phyloP scores from a whole-genome alignment of 2,329 filamentous ascomycete species.

The Talaromyces islandicus region DNA sequence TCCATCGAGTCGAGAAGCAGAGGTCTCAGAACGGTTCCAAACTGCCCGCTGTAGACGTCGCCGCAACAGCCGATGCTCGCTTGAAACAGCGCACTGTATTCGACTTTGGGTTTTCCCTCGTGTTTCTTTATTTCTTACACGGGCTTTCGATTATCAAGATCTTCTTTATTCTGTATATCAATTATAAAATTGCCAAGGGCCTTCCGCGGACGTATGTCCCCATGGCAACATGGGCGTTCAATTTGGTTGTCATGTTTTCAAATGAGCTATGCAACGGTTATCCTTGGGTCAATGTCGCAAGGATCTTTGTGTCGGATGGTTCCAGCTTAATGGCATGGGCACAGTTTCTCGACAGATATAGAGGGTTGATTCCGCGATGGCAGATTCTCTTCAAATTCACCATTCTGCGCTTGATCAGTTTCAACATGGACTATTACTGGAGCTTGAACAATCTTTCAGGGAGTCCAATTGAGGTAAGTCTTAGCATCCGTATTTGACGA shows the following conservation, averaged over 20 bases:
- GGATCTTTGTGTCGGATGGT: slow-evolving; percentile 38
- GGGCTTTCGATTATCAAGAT: slow-evolving; percentile 83
- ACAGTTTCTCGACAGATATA: slow-evolving; percentile 67
- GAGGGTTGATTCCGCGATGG: slow-evolving; percentile 85
- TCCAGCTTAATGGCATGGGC: slow-evolving; percentile 55
- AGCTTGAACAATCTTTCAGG: slow-evolving; percentile 60
- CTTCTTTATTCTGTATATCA: slow-evolving; percentile 69
- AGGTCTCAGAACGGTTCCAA: slow-evolving; percentile 3
- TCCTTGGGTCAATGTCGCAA: slow-evolving; percentile 58
- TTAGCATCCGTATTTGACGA: background rate
- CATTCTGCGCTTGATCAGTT: slow-evolving; percentile 85
- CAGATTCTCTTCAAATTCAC: slow-evolving; percentile 98
- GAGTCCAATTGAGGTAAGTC: slow-evolving; percentile 74
- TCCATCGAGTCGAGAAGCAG: slow-evolving; percentile 26
- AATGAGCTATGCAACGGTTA: slow-evolving; percentile 84
- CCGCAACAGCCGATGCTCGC: slow-evolving; percentile 47
- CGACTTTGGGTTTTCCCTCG: slow-evolving; percentile 71
- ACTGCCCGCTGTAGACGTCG: slow-evolving; percentile 13
- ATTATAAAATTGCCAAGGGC: slow-evolving; percentile 70
- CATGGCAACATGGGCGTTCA: slow-evolving; percentile 79
- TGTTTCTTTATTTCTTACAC: slow-evolving; percentile 75
- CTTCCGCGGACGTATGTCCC: slow-evolving; percentile 69
- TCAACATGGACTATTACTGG: slow-evolving; percentile 97
- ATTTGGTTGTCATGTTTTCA: slow-evolving; percentile 75
- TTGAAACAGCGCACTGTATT: slow-evolving; percentile 69